Percentiles rank a stretch among this genome's conserved stretches.
Evolutionary conservation across 441 rosid species (phyloP).

Genomic region (Brassica hybrid): DNA sequence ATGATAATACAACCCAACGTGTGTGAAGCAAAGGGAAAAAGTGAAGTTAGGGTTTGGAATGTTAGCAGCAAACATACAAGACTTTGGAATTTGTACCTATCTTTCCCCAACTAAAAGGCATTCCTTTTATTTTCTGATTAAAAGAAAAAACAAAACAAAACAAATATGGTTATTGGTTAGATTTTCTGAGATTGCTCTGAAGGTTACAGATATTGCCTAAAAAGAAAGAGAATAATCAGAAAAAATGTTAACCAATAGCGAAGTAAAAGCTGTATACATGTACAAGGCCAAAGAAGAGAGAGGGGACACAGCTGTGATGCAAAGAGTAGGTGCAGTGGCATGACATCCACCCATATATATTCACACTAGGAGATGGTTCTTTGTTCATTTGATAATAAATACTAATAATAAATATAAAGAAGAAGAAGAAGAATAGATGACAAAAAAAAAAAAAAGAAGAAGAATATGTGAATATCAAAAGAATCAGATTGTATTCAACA

Average conservation of each 20-base stretch:
- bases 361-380: background rate
- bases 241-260: background rate
- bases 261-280: background rate
- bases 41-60: no score
- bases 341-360: slow-evolving; percentile 12
- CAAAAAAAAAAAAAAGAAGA: background rate
- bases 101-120: no score
- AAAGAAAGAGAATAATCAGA: background rate
- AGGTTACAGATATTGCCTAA: background rate
- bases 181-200: background rate
- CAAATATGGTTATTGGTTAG: no score
- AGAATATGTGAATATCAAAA: background rate
- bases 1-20: no score
- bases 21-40: no score
- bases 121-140: background rate
- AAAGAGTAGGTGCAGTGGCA: slow-evolving; percentile 55
- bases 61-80: no score
- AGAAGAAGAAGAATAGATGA: background rate
- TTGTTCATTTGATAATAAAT: background rate
- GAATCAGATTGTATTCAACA: background rate
- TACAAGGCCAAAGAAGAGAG: background rate
- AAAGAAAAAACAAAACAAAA: no score
- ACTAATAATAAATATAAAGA: background rate
- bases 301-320: slow-evolving; percentile 22
- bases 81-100: no score